A percentile compares a stretch with the other conserved stretches of the same genome.
Conservation (phyloP, 176 grass and related monocot species). For the Pontederia crassipes region DNA sequence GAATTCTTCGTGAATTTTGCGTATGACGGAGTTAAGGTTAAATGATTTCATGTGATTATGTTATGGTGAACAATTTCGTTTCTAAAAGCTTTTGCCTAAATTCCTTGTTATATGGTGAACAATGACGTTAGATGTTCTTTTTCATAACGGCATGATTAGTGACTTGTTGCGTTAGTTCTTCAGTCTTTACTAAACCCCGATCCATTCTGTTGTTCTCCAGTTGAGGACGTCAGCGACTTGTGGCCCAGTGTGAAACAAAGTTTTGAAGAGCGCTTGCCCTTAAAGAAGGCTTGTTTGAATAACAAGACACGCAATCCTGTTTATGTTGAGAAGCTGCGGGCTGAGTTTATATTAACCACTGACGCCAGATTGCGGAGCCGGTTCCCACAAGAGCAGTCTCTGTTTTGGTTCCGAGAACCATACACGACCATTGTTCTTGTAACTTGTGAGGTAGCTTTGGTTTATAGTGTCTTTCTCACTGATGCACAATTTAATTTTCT, state of each 20-base stretch:
- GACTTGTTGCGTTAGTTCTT: background rate
- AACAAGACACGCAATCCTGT: slow-evolving; percentile 89
- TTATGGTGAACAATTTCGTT: no score
- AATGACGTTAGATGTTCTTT: background rate
- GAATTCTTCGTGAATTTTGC: no score
- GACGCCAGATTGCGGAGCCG: slow-evolving; percentile 87
- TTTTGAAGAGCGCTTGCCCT: slow-evolving; percentile 61
- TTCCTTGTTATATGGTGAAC: background rate
- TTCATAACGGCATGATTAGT: background rate
- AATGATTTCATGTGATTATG: no score
- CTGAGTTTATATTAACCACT: slow-evolving; percentile 90
- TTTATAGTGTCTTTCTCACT: slow-evolving; percentile 10
- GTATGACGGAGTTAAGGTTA: no score
- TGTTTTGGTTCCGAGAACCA: slow-evolving; percentile 92
- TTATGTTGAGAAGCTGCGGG: slow-evolving; percentile 61
- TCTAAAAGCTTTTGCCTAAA: no score
- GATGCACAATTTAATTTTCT: background rate
- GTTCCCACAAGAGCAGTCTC: slow-evolving; percentile 88
- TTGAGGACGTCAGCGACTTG: slow-evolving; percentile 93
- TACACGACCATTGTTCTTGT: slow-evolving; percentile 88
- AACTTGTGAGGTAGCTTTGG: slow-evolving; percentile 59
- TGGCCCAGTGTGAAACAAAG: slow-evolving; percentile 81
- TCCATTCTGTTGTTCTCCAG: slow-evolving; percentile 26
- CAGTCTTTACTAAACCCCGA: slow-evolving; percentile 11
- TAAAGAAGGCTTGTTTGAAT: slow-evolving; percentile 86